Base-by-base conservation (phyloP, 2,329 filamentous ascomycete species). In the Penicillium sp. region DNA sequence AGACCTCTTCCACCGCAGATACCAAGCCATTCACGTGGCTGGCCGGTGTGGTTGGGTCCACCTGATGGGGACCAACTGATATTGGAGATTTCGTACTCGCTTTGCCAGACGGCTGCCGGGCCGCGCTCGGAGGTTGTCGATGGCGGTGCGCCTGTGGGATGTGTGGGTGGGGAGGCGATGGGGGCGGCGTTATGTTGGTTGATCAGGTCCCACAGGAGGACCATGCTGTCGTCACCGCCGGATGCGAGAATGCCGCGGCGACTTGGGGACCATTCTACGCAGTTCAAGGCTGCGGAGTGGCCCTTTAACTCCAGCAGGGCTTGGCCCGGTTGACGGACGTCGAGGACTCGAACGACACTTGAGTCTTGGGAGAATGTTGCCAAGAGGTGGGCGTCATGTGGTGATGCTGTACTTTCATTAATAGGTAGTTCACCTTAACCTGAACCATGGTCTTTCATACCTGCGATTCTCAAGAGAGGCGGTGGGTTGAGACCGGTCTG, bases 331-430 rank as follows among this genome's bases (percentile, higher is more conserved):
- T 99, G 94, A 45, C 94, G 88, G 3, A 97, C 93, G 67, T 99
- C 94, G 29, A 99, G 85, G 50, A 99, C 96, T 45, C 94, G 90
- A 69, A 99, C 92, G 32, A 96, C 79, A 65, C 88, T 92, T 4
- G 90, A 96, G 70, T 97, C 94, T 68, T 92, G 88, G 16, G 94
- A 93, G 72, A 99, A 97, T 0, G 94, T 99, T n/a, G 93, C 93
- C 34, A 99, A 84, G 32, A 99, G 85, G 71, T 99, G 92, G 6
- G 91, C 89, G 72, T 99, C 94, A 67, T 97, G 93, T 1, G 94
- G 94, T 1, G 93, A 97, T 11, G 93, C 94, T 79, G 44, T 3
- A 34, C 6, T 51, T 53, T 31, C 55, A 24, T 54, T 32, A 54
- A 21, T 16, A 64, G 11, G 65, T 18, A 56, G 36, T 46, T 39